Base-by-base conservation (phyloP, 441 rosid species). In the Omphalea diandra region DNA sequence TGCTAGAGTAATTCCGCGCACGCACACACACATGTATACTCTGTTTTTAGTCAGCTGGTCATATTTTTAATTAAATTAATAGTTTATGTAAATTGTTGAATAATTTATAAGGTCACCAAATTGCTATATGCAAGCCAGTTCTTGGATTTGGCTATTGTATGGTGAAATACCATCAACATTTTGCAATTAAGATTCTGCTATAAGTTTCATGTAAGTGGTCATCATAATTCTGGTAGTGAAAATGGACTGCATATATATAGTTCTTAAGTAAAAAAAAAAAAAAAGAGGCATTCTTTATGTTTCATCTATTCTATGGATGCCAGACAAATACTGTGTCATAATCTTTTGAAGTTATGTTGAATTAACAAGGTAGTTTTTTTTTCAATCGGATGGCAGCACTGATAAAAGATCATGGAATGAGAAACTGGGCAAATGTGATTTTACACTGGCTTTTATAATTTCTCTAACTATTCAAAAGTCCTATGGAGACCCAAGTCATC, bases 401-500 rank as follows among this genome's bases (percentile, higher is more conserved):
- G 87, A 78, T 73, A 85, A 77, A 86, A 82, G 91, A 81, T 86
- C 96, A 68, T 87, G 91, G 99, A 84, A 79, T 73, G 87, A 88
- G 63, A 83, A 85, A 84, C 89, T 88, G 7, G 97, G 98, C 61
- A 93, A 88, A 82, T 85, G 89, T 77, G 88, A 89, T 80, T 91
- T 91, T 86, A 85, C 95, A 40, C 77, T 96, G 84, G 97, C 88
- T 22, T 87, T 73, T 80, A 74, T 93, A 77, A 87, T 96, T 76
- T 78, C 80, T 66, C 76, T 81, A 67, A 78, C 80, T 76, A 76
- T 65, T 67, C 82, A 70, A 44, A 78, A 65, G 67, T 82, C 77
- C 74, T 77, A 76, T 72, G 84, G 77, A 65, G 83, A 76, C 18
- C 76, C 67, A 73, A 43, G 72, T 68, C 69, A 54, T 24, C 56